phyloP scores from a whole-genome alignment of 768 basidiomycete species.

The Solioccasus polychromus region DNA sequence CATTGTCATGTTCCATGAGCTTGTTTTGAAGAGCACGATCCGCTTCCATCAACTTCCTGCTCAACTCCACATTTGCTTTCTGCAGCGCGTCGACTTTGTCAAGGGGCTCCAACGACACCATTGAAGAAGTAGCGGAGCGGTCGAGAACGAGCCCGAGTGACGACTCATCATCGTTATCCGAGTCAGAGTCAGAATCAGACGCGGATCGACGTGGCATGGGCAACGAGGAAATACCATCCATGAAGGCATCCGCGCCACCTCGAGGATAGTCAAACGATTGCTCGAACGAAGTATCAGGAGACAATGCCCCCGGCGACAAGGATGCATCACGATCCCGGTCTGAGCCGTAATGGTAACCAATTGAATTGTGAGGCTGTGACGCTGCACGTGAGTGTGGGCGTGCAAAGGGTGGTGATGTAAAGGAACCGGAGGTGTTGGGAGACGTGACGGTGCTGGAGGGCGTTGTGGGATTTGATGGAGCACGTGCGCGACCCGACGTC shows the following conservation, averaged over 20 bases:
- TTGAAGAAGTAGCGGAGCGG: slow-evolving; percentile 56
- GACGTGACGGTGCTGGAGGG: slow-evolving; percentile 37
- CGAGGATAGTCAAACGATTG: slow-evolving; percentile 37
- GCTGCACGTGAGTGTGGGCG: slow-evolving; percentile 67
- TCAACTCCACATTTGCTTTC: slow-evolving; percentile 71
- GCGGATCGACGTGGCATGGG: slow-evolving; percentile 52
- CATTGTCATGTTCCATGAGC: slow-evolving; percentile 74
- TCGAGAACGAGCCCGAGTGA: slow-evolving; percentile 60
- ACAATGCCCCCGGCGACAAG: slow-evolving; percentile 31
- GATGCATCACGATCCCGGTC: slow-evolving; percentile 32
- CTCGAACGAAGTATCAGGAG: slow-evolving; percentile 34
- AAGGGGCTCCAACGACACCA: slow-evolving; percentile 65
- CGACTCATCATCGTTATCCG: slow-evolving; percentile 46
- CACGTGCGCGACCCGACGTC: slow-evolving; percentile 50
- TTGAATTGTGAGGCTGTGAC: slow-evolving; percentile 43
- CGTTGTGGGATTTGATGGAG: slow-evolving; percentile 68
- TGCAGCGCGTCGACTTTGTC: slow-evolving; percentile 74
- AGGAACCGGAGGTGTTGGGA: slow-evolving; percentile 36
- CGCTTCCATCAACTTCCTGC: slow-evolving; percentile 69
- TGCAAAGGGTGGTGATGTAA: slow-evolving; percentile 45
- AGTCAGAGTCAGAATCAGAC: slow-evolving; percentile 47
- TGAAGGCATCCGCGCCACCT: slow-evolving; percentile 39
- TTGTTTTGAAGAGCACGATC: slow-evolving; percentile 66
- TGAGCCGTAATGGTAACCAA: slow-evolving; percentile 42
- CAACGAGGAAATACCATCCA: slow-evolving; percentile 48